Evolutionary conservation across 257 asterid species (phyloP), one percentile per base, ranked within the genome.

Genomic region (Scutellaria minor): DNA sequence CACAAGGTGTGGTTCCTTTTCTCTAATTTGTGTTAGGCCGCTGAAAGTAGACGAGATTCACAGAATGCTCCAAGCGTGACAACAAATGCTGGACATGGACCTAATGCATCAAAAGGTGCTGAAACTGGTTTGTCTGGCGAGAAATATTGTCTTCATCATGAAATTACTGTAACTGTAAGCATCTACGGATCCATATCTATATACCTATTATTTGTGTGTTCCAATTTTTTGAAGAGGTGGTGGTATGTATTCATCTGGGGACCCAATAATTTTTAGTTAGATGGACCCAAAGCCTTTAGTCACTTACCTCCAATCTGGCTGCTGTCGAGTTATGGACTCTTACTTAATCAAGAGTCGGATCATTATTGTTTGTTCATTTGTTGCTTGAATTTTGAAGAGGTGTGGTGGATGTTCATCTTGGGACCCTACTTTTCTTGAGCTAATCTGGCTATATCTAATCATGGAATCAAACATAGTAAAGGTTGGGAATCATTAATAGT

Each of bases 101-200:
- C 81, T n/a, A 18, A 68, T 77, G 85, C 74, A 61, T 63, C 83
- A 42, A 85, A 81, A 72, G 83, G 78, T 64, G 77, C 84, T 41
- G 91, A 83, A 27, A 79, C 76, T 81, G 83, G 79, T 58, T 47
- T 83, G 73, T 84, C 97, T 66, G 84, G 84, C 1, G 98, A 90
- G 66, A 70, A 83, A 39, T 92, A 88, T 74, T 81, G 94, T 27
- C 83, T 76, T 39, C 88, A 74, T 70, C 96, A 92, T 80, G 98
- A 92, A 82, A 90, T 92, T 74, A 69, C 90, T 59, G 96, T 92
- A 35, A 74, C 87, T 1, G 98, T 90, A 85, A 83, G 92, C 69
- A 55, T 66, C 78, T 75, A 7, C 24, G 22, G 11, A 59, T 74
- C 24, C 40, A 6, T 64, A n/a, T 68, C 13, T 10, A n/a, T 22